Percentiles rank a stretch among this genome's conserved stretches.
Conservation (phyloP, 768 basidiomycete species). For the Lepiota brunneoincarnata region DNA sequence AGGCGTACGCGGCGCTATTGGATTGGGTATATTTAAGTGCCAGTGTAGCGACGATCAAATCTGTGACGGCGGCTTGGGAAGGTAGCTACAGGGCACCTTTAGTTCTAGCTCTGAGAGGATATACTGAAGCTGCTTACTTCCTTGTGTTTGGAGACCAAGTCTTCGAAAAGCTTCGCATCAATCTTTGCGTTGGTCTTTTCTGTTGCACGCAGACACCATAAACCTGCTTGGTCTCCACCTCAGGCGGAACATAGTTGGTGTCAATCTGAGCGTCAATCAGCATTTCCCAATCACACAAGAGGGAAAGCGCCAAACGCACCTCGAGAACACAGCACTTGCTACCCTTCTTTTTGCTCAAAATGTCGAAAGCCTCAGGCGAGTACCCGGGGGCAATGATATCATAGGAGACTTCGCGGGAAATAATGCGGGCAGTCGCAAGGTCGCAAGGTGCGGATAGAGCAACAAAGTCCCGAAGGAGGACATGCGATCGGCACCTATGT, state of each 20-base stretch:
- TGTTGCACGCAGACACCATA: conserved; percentile 92
- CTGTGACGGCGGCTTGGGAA: conserved; percentile 76
- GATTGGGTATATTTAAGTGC: conserved; percentile 99
- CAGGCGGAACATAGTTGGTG: conserved; percentile 73
- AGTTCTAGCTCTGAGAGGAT: no score
- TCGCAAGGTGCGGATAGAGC: conserved; percentile 93
- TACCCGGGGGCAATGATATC: conserved; percentile 98
- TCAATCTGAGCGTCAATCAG: no score
- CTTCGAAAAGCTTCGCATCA: no score
- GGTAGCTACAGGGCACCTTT: no score
- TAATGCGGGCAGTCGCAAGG: conserved; percentile 91
- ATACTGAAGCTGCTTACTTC: no score
- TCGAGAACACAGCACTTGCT: conserved; percentile 98
- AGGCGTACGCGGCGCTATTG: conserved; percentile 97
- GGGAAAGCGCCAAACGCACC: conserved; percentile 41
- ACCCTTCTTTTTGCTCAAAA: conserved; percentile 93
- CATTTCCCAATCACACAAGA: neutral
- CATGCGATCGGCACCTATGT: conserved; percentile 92
- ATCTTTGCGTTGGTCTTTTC: conserved; percentile 89
- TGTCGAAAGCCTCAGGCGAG: conserved; percentile 75
- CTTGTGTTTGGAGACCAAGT: conserved; percentile 88
- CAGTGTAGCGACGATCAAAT: conserved; percentile 93
- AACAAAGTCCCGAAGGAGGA: conserved; percentile 99
- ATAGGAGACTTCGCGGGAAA: conserved; percentile 98
- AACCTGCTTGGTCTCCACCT: conserved; percentile 90